Evolutionary conservation across 2,329 filamentous ascomycete species (phyloP).

Genomic region (Sporothrix pseudoabietina): DNA sequence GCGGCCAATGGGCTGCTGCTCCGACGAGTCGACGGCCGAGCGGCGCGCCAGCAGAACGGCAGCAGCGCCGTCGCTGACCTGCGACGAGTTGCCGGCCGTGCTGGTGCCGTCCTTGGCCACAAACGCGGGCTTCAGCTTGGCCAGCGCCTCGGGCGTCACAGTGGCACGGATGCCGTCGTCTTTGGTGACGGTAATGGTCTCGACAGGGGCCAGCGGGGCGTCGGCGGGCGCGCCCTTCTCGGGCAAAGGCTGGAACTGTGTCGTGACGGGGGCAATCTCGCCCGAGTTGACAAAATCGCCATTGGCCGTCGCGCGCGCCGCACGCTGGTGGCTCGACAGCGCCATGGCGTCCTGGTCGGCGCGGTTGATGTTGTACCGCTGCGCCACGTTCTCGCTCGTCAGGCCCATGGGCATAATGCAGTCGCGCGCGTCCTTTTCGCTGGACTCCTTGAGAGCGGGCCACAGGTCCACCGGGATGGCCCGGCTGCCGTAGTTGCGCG

Average conservation of each 20-base stretch:
- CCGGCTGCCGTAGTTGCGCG: constrained; percentile 78
- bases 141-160: constrained; percentile 69
- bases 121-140: constrained; percentile 84
- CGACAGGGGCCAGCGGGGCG: constrained; percentile 45
- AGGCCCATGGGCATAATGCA: constrained; percentile 95
- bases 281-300: constrained; percentile 74
- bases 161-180: constrained; percentile 82
- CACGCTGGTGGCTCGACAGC: constrained; percentile 71
- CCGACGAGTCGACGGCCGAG: constrained; percentile 71
- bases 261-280: constrained; percentile 81
- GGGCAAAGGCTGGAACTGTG: constrained; percentile 65
- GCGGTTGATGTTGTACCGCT: constrained; percentile 71
- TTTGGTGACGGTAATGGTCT: constrained; percentile 66
- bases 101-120: constrained; percentile 65
- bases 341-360: constrained; percentile 84
- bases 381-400: constrained; percentile 85
- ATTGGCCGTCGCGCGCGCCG: constrained; percentile 66
- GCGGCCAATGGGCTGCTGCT: constrained; percentile 78
- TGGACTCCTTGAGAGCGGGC: constrained; percentile 68
- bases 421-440: constrained; percentile 70
- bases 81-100: constrained; percentile 80
- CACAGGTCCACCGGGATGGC: constrained; percentile 85
- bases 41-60: constrained; percentile 82
- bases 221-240: constrained; percentile 60
- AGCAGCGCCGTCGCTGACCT: constrained; percentile 86